These are phyloP conservation scores for Aeschynomene evenia DNA, from an alignment of 306 rosid genomes.

Conservation along the genomic window DNA sequence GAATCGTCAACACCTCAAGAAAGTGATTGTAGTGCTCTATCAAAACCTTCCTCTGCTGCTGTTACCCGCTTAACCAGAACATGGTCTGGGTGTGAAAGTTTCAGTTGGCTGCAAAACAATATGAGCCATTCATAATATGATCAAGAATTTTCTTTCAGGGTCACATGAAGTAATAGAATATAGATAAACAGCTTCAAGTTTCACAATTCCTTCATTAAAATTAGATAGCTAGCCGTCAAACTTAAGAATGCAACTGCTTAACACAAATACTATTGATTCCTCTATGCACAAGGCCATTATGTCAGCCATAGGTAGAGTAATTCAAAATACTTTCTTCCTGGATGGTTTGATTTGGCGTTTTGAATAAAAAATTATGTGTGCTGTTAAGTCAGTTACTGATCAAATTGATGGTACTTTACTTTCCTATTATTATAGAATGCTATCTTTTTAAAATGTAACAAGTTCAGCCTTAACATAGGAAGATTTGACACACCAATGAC, in stretches of 20 bases:
- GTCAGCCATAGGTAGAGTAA: too few species aligned
- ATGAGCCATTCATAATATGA: background rate
- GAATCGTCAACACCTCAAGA: conserved; percentile 43
- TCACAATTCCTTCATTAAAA: background rate
- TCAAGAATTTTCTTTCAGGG: background rate
- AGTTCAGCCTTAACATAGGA: background rate
- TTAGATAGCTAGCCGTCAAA: background rate
- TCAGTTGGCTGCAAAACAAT: conserved; percentile 82
- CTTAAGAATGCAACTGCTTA: background rate
- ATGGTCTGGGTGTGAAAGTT: conserved; percentile 87
- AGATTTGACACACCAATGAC: background rate
- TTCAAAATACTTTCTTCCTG: background rate
- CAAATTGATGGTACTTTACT: background rate
- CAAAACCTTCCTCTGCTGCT: conserved; percentile 83
- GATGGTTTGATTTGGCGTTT: background rate
- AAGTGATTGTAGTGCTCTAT: conserved; percentile 80
- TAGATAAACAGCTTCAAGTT: background rate
- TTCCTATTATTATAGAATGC: background rate
- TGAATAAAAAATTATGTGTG: background rate
- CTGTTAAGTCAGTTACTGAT: too few species aligned
- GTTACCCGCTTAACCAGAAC: conserved; percentile 71
- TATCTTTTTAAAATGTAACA: conserved; percentile 3
- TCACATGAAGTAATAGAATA: background rate
- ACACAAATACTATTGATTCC: background rate
- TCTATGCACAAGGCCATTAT: background rate